Conservation (phyloP, 345 rosid species). For the Citrus medica region DNA sequence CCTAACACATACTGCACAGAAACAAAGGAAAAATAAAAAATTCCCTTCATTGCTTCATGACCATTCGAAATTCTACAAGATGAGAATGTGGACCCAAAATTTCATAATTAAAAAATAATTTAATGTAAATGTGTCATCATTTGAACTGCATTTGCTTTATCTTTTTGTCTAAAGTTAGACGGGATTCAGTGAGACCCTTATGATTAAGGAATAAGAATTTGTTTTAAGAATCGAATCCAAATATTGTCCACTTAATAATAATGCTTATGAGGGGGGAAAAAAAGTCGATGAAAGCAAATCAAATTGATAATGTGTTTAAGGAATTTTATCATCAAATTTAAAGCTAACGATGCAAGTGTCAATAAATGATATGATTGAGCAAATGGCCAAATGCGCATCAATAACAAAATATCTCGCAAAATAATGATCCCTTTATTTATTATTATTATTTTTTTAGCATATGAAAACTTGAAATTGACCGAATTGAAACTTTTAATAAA, state of each 20-base stretch:
- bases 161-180: slow-evolving; percentile 21
- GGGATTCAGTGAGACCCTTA: slow-evolving; percentile 19
- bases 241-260: slow-evolving; percentile 1
- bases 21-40: background rate
- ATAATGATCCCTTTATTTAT: too few relatives aligned
- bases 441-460: too few relatives aligned
- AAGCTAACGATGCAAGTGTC: background rate
- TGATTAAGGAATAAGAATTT: slow-evolving; percentile 21
- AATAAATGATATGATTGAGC: background rate
- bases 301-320: background rate
- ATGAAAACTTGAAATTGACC: too few relatives aligned
- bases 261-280: background rate
- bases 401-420: background rate
- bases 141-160: slow-evolving; percentile 6
- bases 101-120: background rate
- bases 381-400: background rate
- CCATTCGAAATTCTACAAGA: slow-evolving; percentile 17
- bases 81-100: slow-evolving; percentile 12
- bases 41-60: background rate
- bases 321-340: background rate
- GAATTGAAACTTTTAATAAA: too few relatives aligned
- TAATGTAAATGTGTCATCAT: slow-evolving; percentile 12
- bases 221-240: background rate
- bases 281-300: slow-evolving; percentile 11
- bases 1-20: background rate